Conservation (phyloP, 805 yeast genomes). For the Wickerhamomyces chaumierensis region DNA sequence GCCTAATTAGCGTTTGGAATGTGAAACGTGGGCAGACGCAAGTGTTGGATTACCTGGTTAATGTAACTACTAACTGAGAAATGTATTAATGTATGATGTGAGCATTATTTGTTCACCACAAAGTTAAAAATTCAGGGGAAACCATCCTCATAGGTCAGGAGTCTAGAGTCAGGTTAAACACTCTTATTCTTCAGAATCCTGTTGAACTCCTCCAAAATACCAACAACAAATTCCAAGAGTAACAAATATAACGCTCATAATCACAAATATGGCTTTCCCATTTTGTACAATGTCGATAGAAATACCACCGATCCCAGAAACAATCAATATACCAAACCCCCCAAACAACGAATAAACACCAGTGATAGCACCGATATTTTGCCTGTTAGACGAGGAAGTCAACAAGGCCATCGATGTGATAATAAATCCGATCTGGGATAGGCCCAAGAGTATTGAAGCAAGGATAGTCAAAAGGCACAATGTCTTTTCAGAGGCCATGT, state of each 20-base stretch:
- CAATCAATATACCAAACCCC: slow-evolving; percentile 51
- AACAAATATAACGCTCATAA: background rate
- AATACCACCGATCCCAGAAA: slow-evolving; percentile 52
- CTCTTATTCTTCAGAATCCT: too few species aligned
- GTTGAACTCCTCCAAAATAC: too few species aligned
- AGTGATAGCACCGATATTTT: slow-evolving; percentile 49
- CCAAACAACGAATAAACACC: slow-evolving; percentile 64
- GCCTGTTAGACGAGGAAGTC: slow-evolving; percentile 23
- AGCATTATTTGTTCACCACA: too few species aligned
- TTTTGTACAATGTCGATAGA: slow-evolving; percentile 32
- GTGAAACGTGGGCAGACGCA: too few species aligned
- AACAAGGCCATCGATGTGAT: slow-evolving; percentile 55
- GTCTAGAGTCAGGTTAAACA: too few species aligned
- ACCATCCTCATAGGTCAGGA: too few species aligned
- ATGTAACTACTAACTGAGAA: too few species aligned
- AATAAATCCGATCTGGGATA: slow-evolving; percentile 51
- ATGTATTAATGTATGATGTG: too few species aligned
- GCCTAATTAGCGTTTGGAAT: too few species aligned
- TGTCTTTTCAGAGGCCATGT: slow-evolving; percentile 24
- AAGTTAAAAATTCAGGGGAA: too few species aligned
- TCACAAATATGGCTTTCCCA: slow-evolving; percentile 45
- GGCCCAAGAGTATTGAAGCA: slow-evolving; percentile 38
- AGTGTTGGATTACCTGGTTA: too few species aligned
- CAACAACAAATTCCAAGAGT: too few species aligned
- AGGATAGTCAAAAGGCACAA: slow-evolving; percentile 22